Evolutionary conservation across 192 early-diverging fungal genomes (phyloP).

Genomic region (Coemansia sp.): DNA sequence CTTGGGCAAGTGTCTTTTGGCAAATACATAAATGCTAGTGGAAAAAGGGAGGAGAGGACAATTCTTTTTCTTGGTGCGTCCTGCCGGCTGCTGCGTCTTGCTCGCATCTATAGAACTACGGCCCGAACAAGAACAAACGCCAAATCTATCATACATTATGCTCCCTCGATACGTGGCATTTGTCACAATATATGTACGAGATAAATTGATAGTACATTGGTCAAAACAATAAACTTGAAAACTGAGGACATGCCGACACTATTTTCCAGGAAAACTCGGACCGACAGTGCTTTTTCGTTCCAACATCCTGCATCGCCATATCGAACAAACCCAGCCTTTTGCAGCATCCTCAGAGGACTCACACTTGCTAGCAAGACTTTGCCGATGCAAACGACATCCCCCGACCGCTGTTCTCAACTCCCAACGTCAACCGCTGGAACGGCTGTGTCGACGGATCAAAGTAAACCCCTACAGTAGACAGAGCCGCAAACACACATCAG

Average conservation of each 20-base stretch:
- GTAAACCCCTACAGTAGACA: slow-evolving; percentile 36
- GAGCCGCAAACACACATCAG: background rate
- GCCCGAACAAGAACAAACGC: no score
- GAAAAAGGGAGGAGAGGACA: no score
- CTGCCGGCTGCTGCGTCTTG: no score
- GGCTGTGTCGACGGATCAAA: slow-evolving; percentile 38
- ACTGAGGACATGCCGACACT: background rate
- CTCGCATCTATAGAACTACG: no score
- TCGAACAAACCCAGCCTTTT: background rate
- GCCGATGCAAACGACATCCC: slow-evolving; percentile 38
- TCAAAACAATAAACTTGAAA: background rate
- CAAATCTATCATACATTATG: no score
- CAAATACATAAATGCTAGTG: no score
- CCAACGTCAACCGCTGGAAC: slow-evolving; percentile 39
- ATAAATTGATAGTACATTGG: slow-evolving; percentile 9
- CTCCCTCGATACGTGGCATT: no score
- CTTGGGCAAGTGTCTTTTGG: no score
- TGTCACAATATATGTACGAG: no score
- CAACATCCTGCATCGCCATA: background rate
- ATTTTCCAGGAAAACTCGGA: background rate
- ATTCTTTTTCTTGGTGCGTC: no score
- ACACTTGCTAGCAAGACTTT: slow-evolving; percentile 15
- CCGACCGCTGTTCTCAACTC: slow-evolving; percentile 16
- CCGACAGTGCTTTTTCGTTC: background rate
- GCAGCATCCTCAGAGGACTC: background rate